Percentiles rank a stretch among this genome's conserved stretches.
These are phyloP conservation scores for Dactylellina sp. DNA, from an alignment of 2,329 filamentous ascomycete genomes.

Conservation along the genomic window DNA sequence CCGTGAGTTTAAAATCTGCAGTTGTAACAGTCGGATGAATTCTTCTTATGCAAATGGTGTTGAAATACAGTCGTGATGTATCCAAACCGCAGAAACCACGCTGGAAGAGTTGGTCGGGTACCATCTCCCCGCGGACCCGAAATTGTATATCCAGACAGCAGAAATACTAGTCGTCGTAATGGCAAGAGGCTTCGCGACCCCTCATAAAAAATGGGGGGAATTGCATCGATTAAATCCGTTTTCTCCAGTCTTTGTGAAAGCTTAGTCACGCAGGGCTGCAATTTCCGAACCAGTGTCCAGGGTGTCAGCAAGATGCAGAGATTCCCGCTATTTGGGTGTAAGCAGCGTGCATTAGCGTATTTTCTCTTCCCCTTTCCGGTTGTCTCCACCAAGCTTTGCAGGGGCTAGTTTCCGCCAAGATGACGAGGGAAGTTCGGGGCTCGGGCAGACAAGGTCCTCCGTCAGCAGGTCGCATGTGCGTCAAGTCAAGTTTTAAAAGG, in stretches of 20 bases:
- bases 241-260: slow-evolving; percentile 21
- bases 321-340: slow-evolving; percentile 20
- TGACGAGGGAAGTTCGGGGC: slow-evolving; percentile 38
- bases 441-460: slow-evolving; percentile 37
- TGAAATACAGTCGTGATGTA: background rate
- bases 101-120: too few relatives aligned
- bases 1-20: background rate
- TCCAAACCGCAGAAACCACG: too few relatives aligned
- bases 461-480: slow-evolving; percentile 55
- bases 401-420: slow-evolving; percentile 1
- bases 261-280: slow-evolving; percentile 32
- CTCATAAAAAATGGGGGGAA: slow-evolving; percentile 8
- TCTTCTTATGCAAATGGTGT: slow-evolving; percentile 8
- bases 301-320: slow-evolving; percentile 39
- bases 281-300: slow-evolving; percentile 41
- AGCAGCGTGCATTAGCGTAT: slow-evolving; percentile 54
- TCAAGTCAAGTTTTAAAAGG: slow-evolving; percentile 51
- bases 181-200: slow-evolving; percentile 33
- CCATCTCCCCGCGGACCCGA: slow-evolving; percentile 22
- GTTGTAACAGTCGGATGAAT: background rate
- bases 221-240: slow-evolving; percentile 49
- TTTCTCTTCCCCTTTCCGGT: slow-evolving; percentile 14
- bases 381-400: slow-evolving; percentile 14
- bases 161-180: slow-evolving; percentile 29
- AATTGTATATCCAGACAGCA: background rate